Base-by-base conservation (phyloP, 805 yeast genomes). In the Starmerella potacharoeniae region DNA sequence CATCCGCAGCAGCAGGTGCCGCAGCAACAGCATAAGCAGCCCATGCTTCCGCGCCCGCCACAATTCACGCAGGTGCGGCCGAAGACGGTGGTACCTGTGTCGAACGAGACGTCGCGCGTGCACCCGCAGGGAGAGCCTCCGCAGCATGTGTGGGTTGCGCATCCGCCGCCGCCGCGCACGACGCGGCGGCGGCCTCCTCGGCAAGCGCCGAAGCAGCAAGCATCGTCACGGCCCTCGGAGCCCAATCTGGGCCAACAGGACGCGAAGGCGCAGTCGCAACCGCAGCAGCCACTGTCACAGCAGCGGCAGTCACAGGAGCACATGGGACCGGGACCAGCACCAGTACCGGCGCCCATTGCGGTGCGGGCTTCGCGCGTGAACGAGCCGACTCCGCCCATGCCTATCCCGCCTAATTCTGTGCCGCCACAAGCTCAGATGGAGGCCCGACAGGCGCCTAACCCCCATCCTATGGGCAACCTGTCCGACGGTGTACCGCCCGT, bases 51-150 rank as follows among this genome's bases (percentile, higher is more conserved):
- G 16, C 33, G n/a, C 16, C n/a, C 45, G 45, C 45, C 45, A 6
- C 45, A 42, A 33, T 42, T 42, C 16, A 29, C 45, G 8, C 43
- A 40, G 37, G 29, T 44, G 48, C 51, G 42, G 13, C 42, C 51
- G 8, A 29, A 48, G 51, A 48, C 51, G n/a, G 36, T 36, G 5
- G 51, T 36, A 34, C 43, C 51, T 7, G 36, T 36, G 9, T 48
- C 43, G 31, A 35, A 44, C n/a, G 37, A 31, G 48, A 14, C 48
- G 6, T 31, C 36, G 5, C 48, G 48, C 28, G 60, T 55, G 13
- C 57, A 57, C 30, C 60, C 60, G 22, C 54, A 57, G 39, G 60
- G 60, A 28, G 60, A 57, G 52, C 60, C 60, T 22, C 49, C 52
- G 10, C 60, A 57, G 49, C 57, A 54, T 40, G 57, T 57, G 11